Evolutionary conservation across 179 eudicot species (phyloP).

Genomic region (Silene noctiflora): DNA sequence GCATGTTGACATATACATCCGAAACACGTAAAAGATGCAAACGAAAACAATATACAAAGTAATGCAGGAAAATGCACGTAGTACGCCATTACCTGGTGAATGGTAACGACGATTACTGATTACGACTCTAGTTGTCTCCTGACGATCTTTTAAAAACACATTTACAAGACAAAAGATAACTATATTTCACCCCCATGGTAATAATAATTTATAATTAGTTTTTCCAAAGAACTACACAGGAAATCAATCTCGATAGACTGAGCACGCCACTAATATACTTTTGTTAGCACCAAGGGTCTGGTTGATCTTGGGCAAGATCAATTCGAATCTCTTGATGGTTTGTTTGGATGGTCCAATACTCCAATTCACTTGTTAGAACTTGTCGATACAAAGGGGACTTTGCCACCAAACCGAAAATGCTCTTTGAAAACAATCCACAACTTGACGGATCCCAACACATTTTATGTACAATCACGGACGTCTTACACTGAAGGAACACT

Average conservation of each 20-base stretch:
- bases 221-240: constrained; percentile 10
- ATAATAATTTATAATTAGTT: constrained; percentile 21
- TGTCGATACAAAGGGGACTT: constrained; percentile 14
- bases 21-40: neutral
- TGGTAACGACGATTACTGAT: neutral
- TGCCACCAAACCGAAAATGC: constrained; percentile 19
- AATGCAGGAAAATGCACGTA: neutral
- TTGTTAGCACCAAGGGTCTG: constrained; percentile 22
- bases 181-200: constrained; percentile 16
- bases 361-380: constrained; percentile 22
- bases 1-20: constrained; percentile 5
- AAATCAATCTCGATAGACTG: constrained; percentile 16
- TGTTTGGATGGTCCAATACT: neutral
- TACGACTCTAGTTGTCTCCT: neutral
- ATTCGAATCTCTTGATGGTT: constrained; percentile 20
- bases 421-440: constrained; percentile 18
- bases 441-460: neutral
- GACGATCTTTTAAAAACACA: constrained; percentile 10
- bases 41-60: neutral
- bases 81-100: neutral
- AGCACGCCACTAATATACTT: neutral
- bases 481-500: constrained; percentile 4
- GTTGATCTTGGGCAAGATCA: constrained; percentile 18
- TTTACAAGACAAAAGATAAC: constrained; percentile 27
- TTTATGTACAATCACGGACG: constrained; percentile 8